phyloP scores from a whole-genome alignment of 208 protist species.

The Leishmania martiniquensis region DNA sequence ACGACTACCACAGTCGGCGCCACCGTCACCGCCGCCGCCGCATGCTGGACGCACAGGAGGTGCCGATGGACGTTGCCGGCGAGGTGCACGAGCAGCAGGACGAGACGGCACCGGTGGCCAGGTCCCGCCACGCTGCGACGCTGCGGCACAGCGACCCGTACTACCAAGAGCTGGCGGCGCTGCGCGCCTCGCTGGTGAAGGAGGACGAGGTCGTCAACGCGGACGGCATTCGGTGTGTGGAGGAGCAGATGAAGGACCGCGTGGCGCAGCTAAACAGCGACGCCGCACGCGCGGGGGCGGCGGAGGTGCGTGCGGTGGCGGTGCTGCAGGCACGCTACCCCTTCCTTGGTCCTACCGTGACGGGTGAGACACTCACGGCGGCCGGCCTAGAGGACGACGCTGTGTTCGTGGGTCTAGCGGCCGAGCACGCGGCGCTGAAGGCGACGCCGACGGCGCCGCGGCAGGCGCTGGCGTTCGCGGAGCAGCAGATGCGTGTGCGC shows the following conservation, averaged over 20 bases:
- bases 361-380: neutral
- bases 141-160: slow-evolving; percentile 45
- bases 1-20: too few species aligned
- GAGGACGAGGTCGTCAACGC: slow-evolving; percentile 2
- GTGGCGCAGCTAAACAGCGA: slow-evolving; percentile 34
- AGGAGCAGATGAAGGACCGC: slow-evolving; percentile 48
- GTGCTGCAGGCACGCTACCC: slow-evolving; percentile 1
- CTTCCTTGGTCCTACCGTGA: neutral
- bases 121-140: too few species aligned
- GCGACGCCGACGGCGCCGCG: neutral
- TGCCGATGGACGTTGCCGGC: slow-evolving; percentile 16
- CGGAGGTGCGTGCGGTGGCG: neutral
- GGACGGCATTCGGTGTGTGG: too few species aligned
- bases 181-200: slow-evolving; percentile 32
- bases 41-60: too few species aligned
- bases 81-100: slow-evolving; percentile 22
- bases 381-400: neutral
- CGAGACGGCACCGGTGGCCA: slow-evolving; percentile 24
- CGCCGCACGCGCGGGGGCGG: slow-evolving; percentile 13
- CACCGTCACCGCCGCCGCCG: too few species aligned
- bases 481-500: slow-evolving; percentile 32
- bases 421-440: neutral
- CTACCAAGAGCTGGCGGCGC: slow-evolving; percentile 48
- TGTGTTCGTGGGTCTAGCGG: neutral
- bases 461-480: slow-evolving; percentile 6